Percentiles rank a stretch among this genome's conserved stretches.
Evolutionary conservation across 441 rosid genomes (phyloP).

Genomic region (Populus hybrid): DNA sequence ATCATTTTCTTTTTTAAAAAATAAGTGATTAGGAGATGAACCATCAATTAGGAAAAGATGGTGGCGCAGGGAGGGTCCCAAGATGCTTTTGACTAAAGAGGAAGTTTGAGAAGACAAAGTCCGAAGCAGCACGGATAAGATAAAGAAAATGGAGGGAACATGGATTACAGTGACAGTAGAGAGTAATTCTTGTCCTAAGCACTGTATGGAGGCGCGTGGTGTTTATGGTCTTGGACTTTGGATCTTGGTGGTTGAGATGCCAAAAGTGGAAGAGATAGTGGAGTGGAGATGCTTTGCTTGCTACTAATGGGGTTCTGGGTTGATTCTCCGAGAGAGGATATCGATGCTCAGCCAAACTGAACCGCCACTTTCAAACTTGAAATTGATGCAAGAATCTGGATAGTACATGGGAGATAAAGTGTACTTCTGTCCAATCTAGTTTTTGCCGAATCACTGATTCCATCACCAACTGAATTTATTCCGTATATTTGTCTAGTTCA

Average conservation of each 20-base stretch:
- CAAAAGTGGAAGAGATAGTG: background rate
- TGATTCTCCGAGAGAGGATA: background rate
- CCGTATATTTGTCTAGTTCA: too few species aligned
- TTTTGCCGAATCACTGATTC: background rate
- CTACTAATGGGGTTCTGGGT: background rate
- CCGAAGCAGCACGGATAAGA: background rate
- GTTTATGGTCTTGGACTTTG: background rate
- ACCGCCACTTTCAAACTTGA: background rate
- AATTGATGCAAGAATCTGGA: background rate
- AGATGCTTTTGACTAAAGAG: constrained; percentile 41
- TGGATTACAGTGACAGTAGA: constrained; percentile 6
- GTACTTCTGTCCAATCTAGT: background rate
- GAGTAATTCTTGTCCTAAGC: background rate
- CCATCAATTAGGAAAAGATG: constrained; percentile 6
- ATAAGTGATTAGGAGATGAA: constrained; percentile 10
- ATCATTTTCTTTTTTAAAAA: background rate
- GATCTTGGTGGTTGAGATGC: constrained; percentile 3
- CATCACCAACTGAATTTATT: background rate
- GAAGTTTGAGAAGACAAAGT: constrained; percentile 18
- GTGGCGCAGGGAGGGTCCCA: constrained; percentile 39
- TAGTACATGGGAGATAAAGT: background rate
- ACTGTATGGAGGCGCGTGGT: background rate
- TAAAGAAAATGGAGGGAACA: background rate
- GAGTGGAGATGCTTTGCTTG: background rate
- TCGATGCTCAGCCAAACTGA: background rate